Evolutionary conservation across 2,329 filamentous ascomycete species (phyloP).

Genomic region (Balansia obtecta): DNA sequence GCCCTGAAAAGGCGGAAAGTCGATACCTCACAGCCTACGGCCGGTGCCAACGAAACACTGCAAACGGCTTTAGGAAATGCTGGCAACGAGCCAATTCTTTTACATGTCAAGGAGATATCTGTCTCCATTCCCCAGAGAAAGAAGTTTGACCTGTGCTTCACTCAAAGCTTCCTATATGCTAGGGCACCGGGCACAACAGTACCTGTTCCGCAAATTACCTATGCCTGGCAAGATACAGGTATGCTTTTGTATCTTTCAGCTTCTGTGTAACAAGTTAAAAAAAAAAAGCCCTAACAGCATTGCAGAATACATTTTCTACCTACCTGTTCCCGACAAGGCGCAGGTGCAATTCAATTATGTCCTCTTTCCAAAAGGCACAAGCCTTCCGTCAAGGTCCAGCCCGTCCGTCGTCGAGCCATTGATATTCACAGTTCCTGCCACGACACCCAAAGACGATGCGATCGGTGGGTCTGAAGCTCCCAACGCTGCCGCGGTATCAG

Average conservation of each 20-base stretch:
- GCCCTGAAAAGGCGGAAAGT: slow-evolving; percentile 40
- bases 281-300: slow-evolving; percentile 5
- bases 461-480: slow-evolving; percentile 37
- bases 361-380: slow-evolving; percentile 44
- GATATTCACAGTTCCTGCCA: slow-evolving; percentile 50
- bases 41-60: slow-evolving; percentile 10
- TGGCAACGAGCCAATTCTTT: slow-evolving; percentile 37
- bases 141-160: slow-evolving; percentile 55
- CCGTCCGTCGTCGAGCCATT: slow-evolving; percentile 40
- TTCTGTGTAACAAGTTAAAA: neutral
- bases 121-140: slow-evolving; percentile 56
- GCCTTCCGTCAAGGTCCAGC: slow-evolving; percentile 36
- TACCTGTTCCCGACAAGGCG: slow-evolving; percentile 52
- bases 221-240: slow-evolving; percentile 53
- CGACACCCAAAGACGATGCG: slow-evolving; percentile 46
- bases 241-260: slow-evolving; percentile 8
- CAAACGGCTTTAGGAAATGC: slow-evolving; percentile 17
- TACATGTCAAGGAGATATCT: slow-evolving; percentile 54
- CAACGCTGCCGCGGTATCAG: slow-evolving; percentile 40
- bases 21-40: slow-evolving; percentile 25
- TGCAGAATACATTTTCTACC: slow-evolving; percentile 48
- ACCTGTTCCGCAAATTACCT: slow-evolving; percentile 41
- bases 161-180: slow-evolving; percentile 45
- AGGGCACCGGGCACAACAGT: slow-evolving; percentile 36
- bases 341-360: slow-evolving; percentile 56